Conservation (phyloP, 768 basidiomycete species). For the Hygrophorus pudorinus region DNA sequence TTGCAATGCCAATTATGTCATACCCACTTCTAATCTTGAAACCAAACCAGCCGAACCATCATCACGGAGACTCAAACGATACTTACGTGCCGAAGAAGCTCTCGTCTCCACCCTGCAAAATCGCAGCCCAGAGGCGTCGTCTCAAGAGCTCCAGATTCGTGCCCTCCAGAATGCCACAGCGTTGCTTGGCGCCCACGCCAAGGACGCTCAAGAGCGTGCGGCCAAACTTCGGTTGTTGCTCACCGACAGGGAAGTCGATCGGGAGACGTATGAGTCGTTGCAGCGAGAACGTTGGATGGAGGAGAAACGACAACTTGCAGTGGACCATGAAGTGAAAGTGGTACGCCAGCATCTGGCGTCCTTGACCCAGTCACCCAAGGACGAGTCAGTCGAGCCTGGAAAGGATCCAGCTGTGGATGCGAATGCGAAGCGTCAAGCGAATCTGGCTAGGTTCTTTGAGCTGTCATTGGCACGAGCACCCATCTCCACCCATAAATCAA, state of each 20-base stretch:
- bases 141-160: slow-evolving; percentile 37
- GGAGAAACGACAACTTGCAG: slow-evolving; percentile 31
- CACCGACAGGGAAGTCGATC: slow-evolving; percentile 28
- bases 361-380: slow-evolving; percentile 13
- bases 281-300: slow-evolving; percentile 42
- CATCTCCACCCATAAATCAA: slow-evolving; percentile 18
- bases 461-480: slow-evolving; percentile 23
- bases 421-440: slow-evolving; percentile 22
- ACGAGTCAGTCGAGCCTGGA: slow-evolving; percentile 8
- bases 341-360: slow-evolving; percentile 26
- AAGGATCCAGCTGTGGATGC: slow-evolving; percentile 10
- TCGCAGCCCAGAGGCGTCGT: slow-evolving; percentile 24
- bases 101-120: slow-evolving; percentile 25
- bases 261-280: slow-evolving; percentile 24
- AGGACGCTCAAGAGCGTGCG: slow-evolving; percentile 32
- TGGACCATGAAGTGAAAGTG: slow-evolving; percentile 25
- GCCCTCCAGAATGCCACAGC: slow-evolving; percentile 34
- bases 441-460: slow-evolving; percentile 29
- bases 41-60: too few species aligned
- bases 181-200: slow-evolving; percentile 32
- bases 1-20: too few species aligned
- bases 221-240: slow-evolving; percentile 29
- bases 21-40: too few species aligned
- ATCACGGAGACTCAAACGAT: slow-evolving; percentile 26
- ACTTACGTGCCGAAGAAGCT: slow-evolving; percentile 33